These are phyloP conservation scores for Allantophomopsis cytisporea DNA, from an alignment of 2,329 filamentous ascomycete genomes.

Conservation along the genomic window DNA sequence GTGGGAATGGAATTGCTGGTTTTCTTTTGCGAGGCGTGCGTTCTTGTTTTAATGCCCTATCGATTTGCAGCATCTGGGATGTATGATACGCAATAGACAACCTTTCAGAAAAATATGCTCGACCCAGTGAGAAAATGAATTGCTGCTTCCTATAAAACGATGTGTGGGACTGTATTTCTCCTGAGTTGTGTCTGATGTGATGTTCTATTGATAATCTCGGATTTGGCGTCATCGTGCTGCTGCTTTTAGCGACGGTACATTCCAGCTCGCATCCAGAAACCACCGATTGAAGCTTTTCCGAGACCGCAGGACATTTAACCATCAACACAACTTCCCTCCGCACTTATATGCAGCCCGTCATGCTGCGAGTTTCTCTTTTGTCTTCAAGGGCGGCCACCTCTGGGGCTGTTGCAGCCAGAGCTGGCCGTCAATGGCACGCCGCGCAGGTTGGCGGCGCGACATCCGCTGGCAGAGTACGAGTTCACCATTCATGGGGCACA, in stretches of 20 bases:
- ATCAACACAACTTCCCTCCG: slow-evolving; percentile 17
- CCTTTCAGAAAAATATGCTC: not conserved
- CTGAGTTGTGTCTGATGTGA: too few species aligned
- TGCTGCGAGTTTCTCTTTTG: slow-evolving; percentile 58
- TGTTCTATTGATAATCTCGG: too few species aligned
- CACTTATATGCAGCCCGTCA: slow-evolving; percentile 32
- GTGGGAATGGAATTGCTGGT: slow-evolving; percentile 2
- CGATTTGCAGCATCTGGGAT: slow-evolving; percentile 19
- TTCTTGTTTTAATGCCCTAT: slow-evolving; percentile 11
- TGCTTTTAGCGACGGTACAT: slow-evolving; percentile 1
- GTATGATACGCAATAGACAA: slow-evolving; percentile 21
- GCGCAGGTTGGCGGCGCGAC: slow-evolving; percentile 22
- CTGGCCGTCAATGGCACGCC: slow-evolving; percentile 44
- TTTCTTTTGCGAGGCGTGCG: slow-evolving; percentile 17
- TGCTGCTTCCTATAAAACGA: too few species aligned
- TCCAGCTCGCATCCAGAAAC: slow-evolving; percentile 3
- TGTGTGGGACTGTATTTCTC: too few species aligned
- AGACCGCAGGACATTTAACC: slow-evolving; percentile 5
- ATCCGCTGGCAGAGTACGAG: slow-evolving; percentile 21
- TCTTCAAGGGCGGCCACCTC: slow-evolving; percentile 45
- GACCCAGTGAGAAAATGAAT: too few species aligned
- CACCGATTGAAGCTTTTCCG: not conserved
- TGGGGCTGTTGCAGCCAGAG: slow-evolving; percentile 36
- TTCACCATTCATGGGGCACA: slow-evolving; percentile 3
- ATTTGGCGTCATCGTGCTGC: not conserved